A percentile compares a stretch with the other conserved stretches of the same genome.
These are phyloP conservation scores for Pseudotsuga menziesii DNA, from an alignment of 75 land plant genomes.

Conservation along the genomic window DNA sequence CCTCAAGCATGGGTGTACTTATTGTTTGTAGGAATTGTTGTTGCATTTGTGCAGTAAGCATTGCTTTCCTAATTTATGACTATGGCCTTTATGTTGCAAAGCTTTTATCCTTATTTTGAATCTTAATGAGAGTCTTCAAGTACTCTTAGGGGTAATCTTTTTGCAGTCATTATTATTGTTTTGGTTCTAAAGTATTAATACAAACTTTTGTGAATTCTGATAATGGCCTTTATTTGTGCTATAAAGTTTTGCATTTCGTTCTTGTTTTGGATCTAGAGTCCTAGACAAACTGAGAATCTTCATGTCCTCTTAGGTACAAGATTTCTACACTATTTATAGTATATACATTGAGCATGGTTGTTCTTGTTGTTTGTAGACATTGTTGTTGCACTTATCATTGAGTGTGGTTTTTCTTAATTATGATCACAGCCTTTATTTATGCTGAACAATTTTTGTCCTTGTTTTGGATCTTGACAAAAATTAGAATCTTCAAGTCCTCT, in stretches of 20 bases:
- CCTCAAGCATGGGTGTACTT: neutral
- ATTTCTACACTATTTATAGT: too few relatives aligned
- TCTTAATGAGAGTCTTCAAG: neutral
- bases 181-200: too few relatives aligned
- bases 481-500: neutral
- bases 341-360: neutral
- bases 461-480: neutral
- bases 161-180: neutral
- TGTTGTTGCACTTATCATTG: neutral
- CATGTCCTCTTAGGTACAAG: too few relatives aligned
- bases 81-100: too few relatives aligned
- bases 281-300: too few relatives aligned
- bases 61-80: neutral
- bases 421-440: neutral
- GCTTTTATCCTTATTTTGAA: neutral
- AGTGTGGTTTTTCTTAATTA: neutral
- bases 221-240: too few relatives aligned
- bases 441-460: neutral
- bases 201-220: too few relatives aligned
- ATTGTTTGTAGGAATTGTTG: neutral
- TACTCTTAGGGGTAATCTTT: neutral
- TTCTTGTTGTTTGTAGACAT: neutral
- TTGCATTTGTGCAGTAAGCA: neutral
- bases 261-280: too few relatives aligned
- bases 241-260: too few relatives aligned